These are phyloP conservation scores for Acanthamoeba healyi DNA, from an alignment of 208 protist species.

Conservation along the genomic window DNA sequence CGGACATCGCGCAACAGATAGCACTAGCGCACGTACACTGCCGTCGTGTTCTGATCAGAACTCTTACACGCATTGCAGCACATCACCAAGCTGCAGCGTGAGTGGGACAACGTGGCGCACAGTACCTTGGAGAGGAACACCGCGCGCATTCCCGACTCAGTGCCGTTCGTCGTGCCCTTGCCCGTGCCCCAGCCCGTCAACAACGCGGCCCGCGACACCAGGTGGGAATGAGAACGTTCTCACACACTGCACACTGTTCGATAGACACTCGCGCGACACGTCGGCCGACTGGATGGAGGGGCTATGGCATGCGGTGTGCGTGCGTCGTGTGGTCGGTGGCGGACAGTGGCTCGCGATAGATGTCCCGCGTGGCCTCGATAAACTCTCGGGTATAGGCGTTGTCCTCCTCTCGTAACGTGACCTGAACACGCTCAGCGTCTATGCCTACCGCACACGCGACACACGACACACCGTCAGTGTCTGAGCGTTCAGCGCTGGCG, in stretches of 20 bases:
- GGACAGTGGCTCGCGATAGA: neutral
- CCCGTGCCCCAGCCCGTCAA: neutral
- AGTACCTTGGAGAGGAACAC: neutral
- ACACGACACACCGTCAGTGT: neutral
- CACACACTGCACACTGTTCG: no score
- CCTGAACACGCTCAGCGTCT: neutral
- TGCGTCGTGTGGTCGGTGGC: no score
- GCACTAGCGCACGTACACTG: no score
- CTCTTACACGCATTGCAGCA: neutral
- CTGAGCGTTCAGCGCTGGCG: no score
- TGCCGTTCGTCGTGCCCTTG: neutral
- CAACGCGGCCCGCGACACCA: no score
- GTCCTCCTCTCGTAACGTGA: conserved; percentile 1
- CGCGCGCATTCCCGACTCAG: neutral
- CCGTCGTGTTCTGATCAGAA: no score
- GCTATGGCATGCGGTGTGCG: no score
- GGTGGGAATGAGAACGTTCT: no score
- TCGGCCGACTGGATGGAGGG: no score
- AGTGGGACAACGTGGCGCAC: neutral
- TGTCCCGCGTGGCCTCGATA: neutral
- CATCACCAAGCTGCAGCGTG: neutral
- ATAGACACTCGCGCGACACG: no score
- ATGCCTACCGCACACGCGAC: no score
- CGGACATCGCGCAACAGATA: no score
- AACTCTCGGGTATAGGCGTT: neutral